Conservation (phyloP, 129 eudicot species). For the Solidago caesia region DNA sequence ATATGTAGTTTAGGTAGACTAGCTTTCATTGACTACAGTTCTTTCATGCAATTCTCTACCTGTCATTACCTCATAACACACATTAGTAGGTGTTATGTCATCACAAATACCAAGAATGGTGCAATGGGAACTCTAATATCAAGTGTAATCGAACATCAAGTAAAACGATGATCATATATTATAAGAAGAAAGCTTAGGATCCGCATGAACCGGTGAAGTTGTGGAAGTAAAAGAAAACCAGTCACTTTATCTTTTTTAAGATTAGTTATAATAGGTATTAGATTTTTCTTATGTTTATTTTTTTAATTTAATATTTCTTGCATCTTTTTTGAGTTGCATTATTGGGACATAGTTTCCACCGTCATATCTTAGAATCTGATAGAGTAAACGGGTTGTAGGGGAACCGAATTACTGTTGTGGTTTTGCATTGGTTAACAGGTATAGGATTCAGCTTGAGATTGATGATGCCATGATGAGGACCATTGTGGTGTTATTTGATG, state of each 20-base stretch:
- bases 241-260: background rate
- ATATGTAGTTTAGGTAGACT: slow-evolving; percentile 18
- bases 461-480: too few species aligned
- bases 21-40: slow-evolving; percentile 18
- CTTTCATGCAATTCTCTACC: slow-evolving; percentile 15
- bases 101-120: background rate
- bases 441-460: too few species aligned
- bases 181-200: background rate
- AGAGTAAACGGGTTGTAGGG: too few species aligned
- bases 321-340: too few species aligned
- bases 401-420: too few species aligned
- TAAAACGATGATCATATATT: background rate
- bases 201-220: background rate
- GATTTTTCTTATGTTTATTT: too few species aligned
- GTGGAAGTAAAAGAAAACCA: background rate
- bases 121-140: background rate
- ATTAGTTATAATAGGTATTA: too few species aligned
- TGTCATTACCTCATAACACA: slow-evolving; percentile 4
- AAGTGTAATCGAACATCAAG: background rate
- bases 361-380: too few species aligned
- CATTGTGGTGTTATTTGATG: too few species aligned
- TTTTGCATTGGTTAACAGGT: too few species aligned
- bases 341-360: too few species aligned
- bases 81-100: background rate
- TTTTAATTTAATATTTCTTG: too few species aligned